A percentile compares a stretch with the other conserved stretches of the same genome.
Conservation (phyloP, 192 early-diverging fungal species). For the Backusella circina region DNA sequence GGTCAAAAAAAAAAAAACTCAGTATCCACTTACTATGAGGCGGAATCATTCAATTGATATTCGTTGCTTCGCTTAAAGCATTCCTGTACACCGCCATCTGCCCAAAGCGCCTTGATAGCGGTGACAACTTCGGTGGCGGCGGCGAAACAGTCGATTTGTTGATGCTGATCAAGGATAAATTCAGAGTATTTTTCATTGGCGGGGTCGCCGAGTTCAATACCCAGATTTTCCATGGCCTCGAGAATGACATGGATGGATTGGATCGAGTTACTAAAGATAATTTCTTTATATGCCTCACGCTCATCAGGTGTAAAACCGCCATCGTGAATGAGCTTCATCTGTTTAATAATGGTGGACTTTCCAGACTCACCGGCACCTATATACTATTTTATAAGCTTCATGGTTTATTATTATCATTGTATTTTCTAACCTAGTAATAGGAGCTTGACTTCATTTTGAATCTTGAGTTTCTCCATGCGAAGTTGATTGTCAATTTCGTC, state of each 20-base stretch:
- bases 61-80: slow-evolving; percentile 67
- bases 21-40: slow-evolving; percentile 66
- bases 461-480: slow-evolving; percentile 67
- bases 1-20: background rate
- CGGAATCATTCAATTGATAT: slow-evolving; percentile 90
- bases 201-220: slow-evolving; percentile 62
- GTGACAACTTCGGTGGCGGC: slow-evolving; percentile 70
- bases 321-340: slow-evolving; percentile 97
- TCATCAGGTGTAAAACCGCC: slow-evolving; percentile 83
- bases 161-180: slow-evolving; percentile 78
- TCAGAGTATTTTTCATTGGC: slow-evolving; percentile 60
- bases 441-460: slow-evolving; percentile 94
- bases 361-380: slow-evolving; percentile 89
- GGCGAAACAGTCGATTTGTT: slow-evolving; percentile 83
- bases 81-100: slow-evolving; percentile 61
- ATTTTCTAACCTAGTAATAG: slow-evolving; percentile 67
- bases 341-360: slow-evolving; percentile 93
- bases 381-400: too few relatives aligned
- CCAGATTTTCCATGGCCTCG: slow-evolving; percentile 89
- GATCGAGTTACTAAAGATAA: slow-evolving; percentile 91
- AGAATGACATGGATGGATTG: slow-evolving; percentile 94
- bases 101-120: slow-evolving; percentile 69
- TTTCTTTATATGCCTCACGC: slow-evolving; percentile 87
- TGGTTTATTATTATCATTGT: background rate
- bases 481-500: slow-evolving; percentile 89